Conservation (phyloP, 805 yeast species). For the Monosporozyma yasuniensis region DNA sequence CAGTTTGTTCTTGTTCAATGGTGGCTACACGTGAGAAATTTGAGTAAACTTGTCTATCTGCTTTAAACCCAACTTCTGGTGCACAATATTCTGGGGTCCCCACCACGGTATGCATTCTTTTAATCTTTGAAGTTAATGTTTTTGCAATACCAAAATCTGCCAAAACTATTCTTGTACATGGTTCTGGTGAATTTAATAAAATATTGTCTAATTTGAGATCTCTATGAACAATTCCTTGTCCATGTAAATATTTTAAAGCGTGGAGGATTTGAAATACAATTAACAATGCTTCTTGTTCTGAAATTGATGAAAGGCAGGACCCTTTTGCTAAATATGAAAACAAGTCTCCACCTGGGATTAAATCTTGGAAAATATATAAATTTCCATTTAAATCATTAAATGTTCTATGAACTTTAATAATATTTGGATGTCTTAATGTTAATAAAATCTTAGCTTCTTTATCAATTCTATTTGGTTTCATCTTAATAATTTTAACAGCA, state of each 20-base stretch:
- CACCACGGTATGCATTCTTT: slow-evolving; percentile 42
- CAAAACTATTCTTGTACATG: slow-evolving; percentile 44
- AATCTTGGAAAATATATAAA: slow-evolving; percentile 41
- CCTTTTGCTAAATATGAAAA: slow-evolving; percentile 45
- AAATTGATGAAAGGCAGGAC: slow-evolving; percentile 33
- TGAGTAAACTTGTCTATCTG: slow-evolving; percentile 23
- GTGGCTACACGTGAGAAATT: slow-evolving; percentile 23
- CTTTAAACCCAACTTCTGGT: slow-evolving; percentile 52
- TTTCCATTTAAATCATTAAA: slow-evolving; percentile 17
- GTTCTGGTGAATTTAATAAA: slow-evolving; percentile 43
- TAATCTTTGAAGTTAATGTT: slow-evolving; percentile 15
- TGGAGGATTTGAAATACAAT: slow-evolving; percentile 47
- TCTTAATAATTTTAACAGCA: slow-evolving; percentile 43
- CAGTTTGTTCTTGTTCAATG: slow-evolving; percentile 22
- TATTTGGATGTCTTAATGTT: slow-evolving; percentile 39
- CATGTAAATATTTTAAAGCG: slow-evolving; percentile 50
- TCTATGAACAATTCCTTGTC: slow-evolving; percentile 49
- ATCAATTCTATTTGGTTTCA: slow-evolving; percentile 23
- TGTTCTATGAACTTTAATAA: slow-evolving; percentile 38
- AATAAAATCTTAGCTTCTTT: slow-evolving; percentile 38
- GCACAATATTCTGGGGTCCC: slow-evolving; percentile 68
- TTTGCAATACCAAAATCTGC: slow-evolving; percentile 64
- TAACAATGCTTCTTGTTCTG: slow-evolving; percentile 47
- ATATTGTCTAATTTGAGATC: slow-evolving; percentile 63
- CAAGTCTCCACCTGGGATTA: slow-evolving; percentile 50